Conservation (phyloP, 495 filamentous ascomycete genomes). For the Penicillium roqueforti region DNA sequence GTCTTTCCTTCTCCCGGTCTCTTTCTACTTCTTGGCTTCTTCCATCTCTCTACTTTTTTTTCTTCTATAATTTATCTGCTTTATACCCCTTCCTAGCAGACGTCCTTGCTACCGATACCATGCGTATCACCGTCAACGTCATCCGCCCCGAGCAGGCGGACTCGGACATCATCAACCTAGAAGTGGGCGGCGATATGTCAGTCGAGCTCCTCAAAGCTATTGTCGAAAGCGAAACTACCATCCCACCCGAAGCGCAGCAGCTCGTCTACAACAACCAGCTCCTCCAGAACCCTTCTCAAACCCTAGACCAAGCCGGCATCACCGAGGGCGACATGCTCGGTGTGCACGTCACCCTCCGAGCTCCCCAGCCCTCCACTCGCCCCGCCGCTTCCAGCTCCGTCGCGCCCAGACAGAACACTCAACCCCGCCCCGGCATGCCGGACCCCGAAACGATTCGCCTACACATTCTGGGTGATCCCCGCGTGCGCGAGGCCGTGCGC, state of each 20-base stretch:
- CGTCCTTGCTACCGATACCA: slow-evolving; percentile 3
- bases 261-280: slow-evolving; percentile 88
- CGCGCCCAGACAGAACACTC: slow-evolving; percentile 37
- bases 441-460: slow-evolving; percentile 83
- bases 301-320: slow-evolving; percentile 76
- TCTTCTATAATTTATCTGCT: not conserved
- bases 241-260: slow-evolving; percentile 44
- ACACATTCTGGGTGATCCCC: slow-evolving; percentile 76
- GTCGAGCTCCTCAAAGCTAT: slow-evolving; percentile 80
- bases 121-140: slow-evolving; percentile 82
- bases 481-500: slow-evolving; percentile 61
- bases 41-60: slow-evolving; percentile 1
- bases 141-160: slow-evolving; percentile 67
- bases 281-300: slow-evolving; percentile 70
- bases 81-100: not conserved
- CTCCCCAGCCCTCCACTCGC: slow-evolving; percentile 7
- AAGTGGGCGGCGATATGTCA: slow-evolving; percentile 80
- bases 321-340: slow-evolving; percentile 90
- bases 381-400: slow-evolving; percentile 26
- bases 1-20: not conserved
- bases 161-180: slow-evolving; percentile 76
- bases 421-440: slow-evolving; percentile 37
- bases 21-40: slow-evolving; percentile 10
- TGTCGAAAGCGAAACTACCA: slow-evolving; percentile 61
- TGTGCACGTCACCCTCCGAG: slow-evolving; percentile 58